Base-by-base conservation (phyloP, 2,329 filamentous ascomycete species). In the Curvularia verruculosa region DNA sequence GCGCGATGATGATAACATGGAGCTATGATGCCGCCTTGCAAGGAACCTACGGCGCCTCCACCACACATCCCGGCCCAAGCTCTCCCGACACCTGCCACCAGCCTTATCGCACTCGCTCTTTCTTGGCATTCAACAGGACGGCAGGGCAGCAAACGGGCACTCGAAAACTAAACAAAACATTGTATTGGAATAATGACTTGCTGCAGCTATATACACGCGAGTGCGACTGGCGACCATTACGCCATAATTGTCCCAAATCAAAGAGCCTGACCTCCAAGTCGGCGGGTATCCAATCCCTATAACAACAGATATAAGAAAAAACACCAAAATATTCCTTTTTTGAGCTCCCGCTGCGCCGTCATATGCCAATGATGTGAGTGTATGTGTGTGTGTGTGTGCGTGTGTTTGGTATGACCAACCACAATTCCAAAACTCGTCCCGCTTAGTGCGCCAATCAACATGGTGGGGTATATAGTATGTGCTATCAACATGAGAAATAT, bases 211-310 rank as follows among this genome's bases (percentile, higher is more conserved):
- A 18, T n/a, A 36, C 28, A 24, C 49, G 26, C n/a, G 10, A 19
- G 12, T 10, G 23, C 39, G 23, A n/a, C 23, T 47, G 3, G 26
- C 53, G 24, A 41, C n/a, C 13, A 26, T 43, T 54, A 53, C 49
- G 56, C 49, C 39, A 47, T 34, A 15, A 36, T 53, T 48, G 40
- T 53, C 40, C 51, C 41, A 62, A 58, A 58, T 49, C 31, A 59
- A 56, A 56, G 56, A 68, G 61, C 61, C 60, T 58, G 64, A 58
- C 63, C 51, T 65, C 49, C 24, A 58, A 65, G 65, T 60, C 62
- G 63, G 60, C 62, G 69, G 71, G 70, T 73, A 73, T 73, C 66
- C 65, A 59, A 56, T 52, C 59, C 52, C 52, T 52, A 47, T 60
- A 56, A 56, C 19, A 56, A 29, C 19, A 56, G 12, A 29, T 9